Evolutionary conservation across 139 green algal genomes (phyloP).

Genomic region (Chlorella sp.): DNA sequence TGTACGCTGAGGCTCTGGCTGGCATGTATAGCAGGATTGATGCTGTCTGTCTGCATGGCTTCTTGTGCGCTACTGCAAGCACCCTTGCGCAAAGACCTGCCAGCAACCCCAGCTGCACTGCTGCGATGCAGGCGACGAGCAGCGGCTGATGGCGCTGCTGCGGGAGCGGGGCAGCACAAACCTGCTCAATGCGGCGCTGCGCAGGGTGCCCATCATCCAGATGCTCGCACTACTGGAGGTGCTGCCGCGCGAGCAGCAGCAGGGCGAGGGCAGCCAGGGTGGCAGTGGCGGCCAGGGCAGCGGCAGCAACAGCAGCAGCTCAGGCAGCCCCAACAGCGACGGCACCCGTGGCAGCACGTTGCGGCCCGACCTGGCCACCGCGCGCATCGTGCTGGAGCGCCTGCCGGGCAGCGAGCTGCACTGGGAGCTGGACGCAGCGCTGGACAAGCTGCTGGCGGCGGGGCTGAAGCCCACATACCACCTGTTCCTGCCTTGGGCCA

Average conservation of each 20-base stretch:
- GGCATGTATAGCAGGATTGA: no score
- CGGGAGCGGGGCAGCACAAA: not conserved
- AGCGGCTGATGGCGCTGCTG: conserved; percentile 11
- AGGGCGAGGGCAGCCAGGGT: no score
- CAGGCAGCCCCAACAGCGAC: not conserved
- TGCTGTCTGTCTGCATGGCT: no score
- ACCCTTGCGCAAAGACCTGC: no score
- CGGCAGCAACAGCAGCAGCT: not conserved
- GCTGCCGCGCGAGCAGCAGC: not conserved
- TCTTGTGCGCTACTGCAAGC: no score
- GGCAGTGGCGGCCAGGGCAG: not conserved
- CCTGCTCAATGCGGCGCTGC: conserved; percentile 14
- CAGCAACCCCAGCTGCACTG: no score
- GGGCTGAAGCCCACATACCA: not conserved
- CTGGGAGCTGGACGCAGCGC: not conserved
- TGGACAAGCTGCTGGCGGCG: conserved; percentile 8
- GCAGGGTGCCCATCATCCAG: not conserved
- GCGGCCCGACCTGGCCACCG: conserved; percentile 4
- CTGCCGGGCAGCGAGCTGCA: not conserved
- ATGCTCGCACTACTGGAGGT: not conserved
- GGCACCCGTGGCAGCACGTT: not conserved
- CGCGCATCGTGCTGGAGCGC: not conserved
- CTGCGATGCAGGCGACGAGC: not conserved
- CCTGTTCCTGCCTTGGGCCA: conserved; percentile 19
- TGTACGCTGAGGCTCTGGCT: no score